phyloP scores from a whole-genome alignment of 2,329 filamentous ascomycete species.

The Penicillium sp. region DNA sequence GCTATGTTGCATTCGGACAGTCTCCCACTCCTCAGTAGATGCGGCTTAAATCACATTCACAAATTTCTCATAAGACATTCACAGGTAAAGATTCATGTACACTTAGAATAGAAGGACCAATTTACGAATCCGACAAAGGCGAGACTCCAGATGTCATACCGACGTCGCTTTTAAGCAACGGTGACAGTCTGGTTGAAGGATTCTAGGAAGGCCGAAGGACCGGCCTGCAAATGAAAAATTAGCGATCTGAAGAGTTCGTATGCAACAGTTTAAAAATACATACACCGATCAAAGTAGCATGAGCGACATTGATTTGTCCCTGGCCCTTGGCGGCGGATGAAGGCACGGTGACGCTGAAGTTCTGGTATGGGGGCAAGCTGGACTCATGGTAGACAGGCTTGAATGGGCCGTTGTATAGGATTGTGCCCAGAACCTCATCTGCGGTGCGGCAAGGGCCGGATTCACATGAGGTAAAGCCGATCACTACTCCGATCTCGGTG shows the following conservation, averaged over 20 bases:
- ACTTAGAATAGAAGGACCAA: neutral
- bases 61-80: neutral
- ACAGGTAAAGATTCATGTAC: neutral
- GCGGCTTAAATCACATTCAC: neutral
- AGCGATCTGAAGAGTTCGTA: neutral
- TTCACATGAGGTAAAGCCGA: slow-evolving; percentile 31
- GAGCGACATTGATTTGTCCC: slow-evolving; percentile 29
- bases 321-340: slow-evolving; percentile 10
- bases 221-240: slow-evolving; percentile 19
- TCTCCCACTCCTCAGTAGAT: neutral
- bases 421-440: slow-evolving; percentile 23
- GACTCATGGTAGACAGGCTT: slow-evolving; percentile 29
- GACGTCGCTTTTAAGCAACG: slow-evolving; percentile 15
- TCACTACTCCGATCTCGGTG: slow-evolving; percentile 30
- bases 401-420: slow-evolving; percentile 32
- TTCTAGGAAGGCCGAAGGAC: slow-evolving; percentile 24
- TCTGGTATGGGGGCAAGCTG: slow-evolving; percentile 29
- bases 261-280: slow-evolving; percentile 7
- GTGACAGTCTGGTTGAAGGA: slow-evolving; percentile 27
- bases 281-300: slow-evolving; percentile 33
- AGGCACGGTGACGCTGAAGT: slow-evolving; percentile 33
- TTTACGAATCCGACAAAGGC: neutral
- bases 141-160: neutral
- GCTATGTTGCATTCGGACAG: neutral
- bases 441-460: slow-evolving; percentile 17